phyloP scores from a whole-genome alignment of 2,329 filamentous ascomycete species.

The Zasmidium citrigriseum region DNA sequence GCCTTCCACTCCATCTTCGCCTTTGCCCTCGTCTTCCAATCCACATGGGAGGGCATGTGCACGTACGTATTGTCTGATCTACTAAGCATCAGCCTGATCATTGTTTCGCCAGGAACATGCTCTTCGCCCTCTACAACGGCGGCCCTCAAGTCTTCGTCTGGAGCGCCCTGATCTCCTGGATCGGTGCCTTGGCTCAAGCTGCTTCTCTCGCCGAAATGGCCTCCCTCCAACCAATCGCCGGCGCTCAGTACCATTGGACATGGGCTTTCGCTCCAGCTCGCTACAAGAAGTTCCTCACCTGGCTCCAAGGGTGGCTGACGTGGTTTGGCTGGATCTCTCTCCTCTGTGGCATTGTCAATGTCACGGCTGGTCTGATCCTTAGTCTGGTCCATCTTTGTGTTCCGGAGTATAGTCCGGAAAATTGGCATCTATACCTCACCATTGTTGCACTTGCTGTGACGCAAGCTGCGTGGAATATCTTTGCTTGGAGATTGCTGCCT shows the following conservation, averaged over 20 bases:
- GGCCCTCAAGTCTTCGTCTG: slow-evolving; percentile 5
- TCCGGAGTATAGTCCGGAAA: background rate
- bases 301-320: slow-evolving; percentile 27
- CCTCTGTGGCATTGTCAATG: slow-evolving; percentile 3
- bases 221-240: slow-evolving; percentile 38
- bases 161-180: slow-evolving; percentile 6
- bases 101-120: slow-evolving; percentile 1
- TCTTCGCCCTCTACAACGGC: slow-evolving; percentile 4
- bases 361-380: slow-evolving; percentile 1
- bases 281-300: slow-evolving; percentile 44
- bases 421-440: slow-evolving; percentile 53
- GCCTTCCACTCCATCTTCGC: slow-evolving; percentile 3
- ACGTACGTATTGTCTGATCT: background rate
- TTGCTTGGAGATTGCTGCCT: slow-evolving; percentile 46
- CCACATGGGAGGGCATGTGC: slow-evolving; percentile 1
- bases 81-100: background rate
- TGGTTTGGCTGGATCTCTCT: slow-evolving; percentile 3
- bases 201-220: slow-evolving; percentile 35
- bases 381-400: background rate
- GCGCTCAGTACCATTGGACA: slow-evolving; percentile 32
- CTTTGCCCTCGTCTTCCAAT: slow-evolving; percentile 1
- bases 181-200: slow-evolving; percentile 5
- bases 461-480: slow-evolving; percentile 45
- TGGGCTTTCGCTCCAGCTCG: slow-evolving; percentile 41
- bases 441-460: slow-evolving; percentile 46